A percentile compares a stretch with the other conserved stretches of the same genome.
phyloP scores from a whole-genome alignment of 225 moss, liverwort and hornwort species.

The Climacium dendroides region DNA sequence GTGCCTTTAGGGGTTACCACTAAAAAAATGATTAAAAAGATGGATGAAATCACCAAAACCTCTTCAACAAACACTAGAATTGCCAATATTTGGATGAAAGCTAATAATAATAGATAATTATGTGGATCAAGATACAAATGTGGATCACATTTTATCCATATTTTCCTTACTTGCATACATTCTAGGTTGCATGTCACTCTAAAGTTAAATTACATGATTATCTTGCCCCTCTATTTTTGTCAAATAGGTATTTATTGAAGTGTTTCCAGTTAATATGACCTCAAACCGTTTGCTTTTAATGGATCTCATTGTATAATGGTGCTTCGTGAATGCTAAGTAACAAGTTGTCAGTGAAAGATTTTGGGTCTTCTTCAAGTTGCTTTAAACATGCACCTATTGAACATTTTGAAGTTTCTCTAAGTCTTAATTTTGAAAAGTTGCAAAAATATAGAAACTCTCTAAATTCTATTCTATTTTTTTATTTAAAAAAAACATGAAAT shows the following conservation, averaged over 20 bases:
- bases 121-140: not conserved
- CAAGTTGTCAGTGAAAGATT: not conserved
- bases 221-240: not conserved
- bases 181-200: not conserved
- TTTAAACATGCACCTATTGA: not conserved
- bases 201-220: not conserved
- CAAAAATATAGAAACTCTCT: not conserved
- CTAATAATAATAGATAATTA: not conserved
- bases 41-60: not conserved
- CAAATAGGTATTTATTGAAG: not conserved
- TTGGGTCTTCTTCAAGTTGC: not conserved
- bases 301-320: fast-evolving
- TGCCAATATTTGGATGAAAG: not conserved
- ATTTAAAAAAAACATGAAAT: not conserved
- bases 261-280: not conserved
- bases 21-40: not conserved
- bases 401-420: not conserved
- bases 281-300: not conserved
- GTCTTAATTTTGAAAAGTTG: not conserved
- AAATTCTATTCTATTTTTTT: too few species aligned
- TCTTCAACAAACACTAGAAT: not conserved
- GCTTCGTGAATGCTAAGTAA: not conserved
- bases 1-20: too few species aligned
- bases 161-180: not conserved
- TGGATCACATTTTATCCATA: not conserved